Evolutionary conservation across 2,329 filamentous ascomycete genomes (phyloP), one percentile per base, ranked within the genome.

Genomic region (Nigrospora sphaerica): DNA sequence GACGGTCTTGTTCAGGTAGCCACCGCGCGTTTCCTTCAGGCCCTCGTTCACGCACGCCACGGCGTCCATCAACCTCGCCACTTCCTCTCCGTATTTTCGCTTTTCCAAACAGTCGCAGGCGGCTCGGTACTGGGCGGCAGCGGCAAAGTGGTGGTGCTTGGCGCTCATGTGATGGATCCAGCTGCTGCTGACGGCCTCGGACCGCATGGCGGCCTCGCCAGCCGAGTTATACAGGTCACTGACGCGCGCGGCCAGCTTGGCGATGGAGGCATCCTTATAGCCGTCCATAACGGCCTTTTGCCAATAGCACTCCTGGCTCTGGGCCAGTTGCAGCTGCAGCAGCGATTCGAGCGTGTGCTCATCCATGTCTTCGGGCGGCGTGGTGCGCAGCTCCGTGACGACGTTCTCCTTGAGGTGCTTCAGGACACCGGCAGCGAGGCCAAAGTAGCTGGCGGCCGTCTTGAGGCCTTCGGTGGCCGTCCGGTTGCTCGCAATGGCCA

Each of bases 101-200:
- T 95, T 97, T 67, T 97, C 93, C 13, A 98, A 65, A 55, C 88
- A 93, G 59, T 96, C 91, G 52, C 89, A 85, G 0, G 93, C 89
- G 23, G 92, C 89, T 13, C 93, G 77, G 57, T 92, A 97, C 62
- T 98, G 93, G 0, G 93, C 93, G 0, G 93, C 93, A 0, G 89
- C 92, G 2, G 92, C 91, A 67, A 98, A 97, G 65, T 97, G 93
- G 61, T 96, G 88, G 60, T 97, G 91, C 64, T 97, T 98, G 6
- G 92, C 93, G 23, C 87, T 91, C 78, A 95, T 91, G 62, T 97
- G 92, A 65, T 97, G 92, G 56, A 98, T 96, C 93, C 92, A 97
- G 52, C 93, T 87, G 46, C 86, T 91, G 62, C 88, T 93, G 54
- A 97, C 84, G 14, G 88, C 84, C 58, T 95, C 85, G 52, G 90